Evolutionary conservation across 805 yeast species (phyloP), one percentile per base, ranked within the genome.

Genomic region (Yarrowia phangngaensis): DNA sequence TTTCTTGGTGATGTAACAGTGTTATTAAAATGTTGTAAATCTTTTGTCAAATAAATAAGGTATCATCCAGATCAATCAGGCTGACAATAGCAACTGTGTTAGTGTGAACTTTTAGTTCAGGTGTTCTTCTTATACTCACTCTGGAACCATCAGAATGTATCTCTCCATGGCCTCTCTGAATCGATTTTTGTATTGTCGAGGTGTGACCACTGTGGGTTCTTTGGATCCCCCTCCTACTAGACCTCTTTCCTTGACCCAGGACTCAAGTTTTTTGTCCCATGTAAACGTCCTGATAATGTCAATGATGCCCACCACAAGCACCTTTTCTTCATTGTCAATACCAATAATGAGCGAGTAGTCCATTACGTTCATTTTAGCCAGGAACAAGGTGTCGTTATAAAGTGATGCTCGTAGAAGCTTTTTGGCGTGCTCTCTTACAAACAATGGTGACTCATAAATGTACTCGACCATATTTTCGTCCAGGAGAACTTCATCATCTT

Each of bases 401-500:
- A 92, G 67, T 0, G 96, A 89, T 0, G 96, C 90, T 36, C 95
- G 69, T 40, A 92, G 64, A 28, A 88, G 67, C 57, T 84, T 81
- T 61, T 92, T 92, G 61, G 88, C 90, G 58, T 88, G 89, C 58
- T 90, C 97, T 52, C 90, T 72, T 5, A 92, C 95, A 70, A 87
- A 94, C 27, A 92, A 75, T 0, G 99, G 99, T 17, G 94, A 82
- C 63, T 92, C 98, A 60, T 87, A 92, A 52, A 94, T 90, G 62
- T 87, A 92, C 61, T 92, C 98, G 53, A 92, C 94, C 98, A 92
- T 92, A 61, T 92, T 92, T 59, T 92, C 99, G 65, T 92, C 99
- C 50, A 92, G 67, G 19, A 92, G 68, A 1, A 92, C 99, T 64
- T 92, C 97, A 60, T 92, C 88, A 54, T 84, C 95, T 60, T 79